phyloP scores from a whole-genome alignment of 2,329 filamentous ascomycete genomes.

The Stemphylium beticola region DNA sequence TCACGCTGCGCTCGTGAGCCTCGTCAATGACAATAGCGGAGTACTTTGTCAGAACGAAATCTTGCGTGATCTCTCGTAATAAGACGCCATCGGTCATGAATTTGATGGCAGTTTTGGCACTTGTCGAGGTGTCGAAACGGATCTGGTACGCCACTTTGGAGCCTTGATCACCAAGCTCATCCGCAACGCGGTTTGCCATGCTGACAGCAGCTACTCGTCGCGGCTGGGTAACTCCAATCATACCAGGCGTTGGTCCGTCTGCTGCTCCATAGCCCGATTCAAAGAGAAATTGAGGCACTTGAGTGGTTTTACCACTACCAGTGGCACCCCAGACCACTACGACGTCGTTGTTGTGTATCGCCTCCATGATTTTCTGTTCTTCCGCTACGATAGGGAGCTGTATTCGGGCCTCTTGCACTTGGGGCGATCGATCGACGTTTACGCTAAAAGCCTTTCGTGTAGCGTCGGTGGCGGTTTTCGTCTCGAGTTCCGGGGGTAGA shows the following conservation, averaged over 20 bases:
- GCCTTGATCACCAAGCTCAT: conserved; percentile 81
- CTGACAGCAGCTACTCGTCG: conserved; percentile 93
- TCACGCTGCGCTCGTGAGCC: conserved; percentile 95
- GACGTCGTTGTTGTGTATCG: conserved; percentile 87
- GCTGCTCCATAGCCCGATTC: conserved; percentile 89
- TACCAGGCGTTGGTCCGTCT: conserved; percentile 79
- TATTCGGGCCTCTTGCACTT: conserved; percentile 79
- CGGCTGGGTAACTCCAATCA: conserved; percentile 95
- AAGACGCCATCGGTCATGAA: conserved; percentile 99
- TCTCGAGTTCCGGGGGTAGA: conserved; percentile 69
- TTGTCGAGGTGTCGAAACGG: conserved; percentile 86
- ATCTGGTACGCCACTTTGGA: conserved; percentile 86
- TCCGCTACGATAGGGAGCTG: conserved; percentile 90
- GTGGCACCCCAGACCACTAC: conserved; percentile 94
- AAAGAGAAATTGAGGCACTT: conserved; percentile 94
- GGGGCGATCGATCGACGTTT: conserved; percentile 69
- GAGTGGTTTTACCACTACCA: conserved; percentile 96
- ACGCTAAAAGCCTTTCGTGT: conserved; percentile 79
- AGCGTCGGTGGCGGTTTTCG: conserved; percentile 60
- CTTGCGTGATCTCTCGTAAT: conserved; percentile 86
- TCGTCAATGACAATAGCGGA: conserved; percentile 95
- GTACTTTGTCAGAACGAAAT: conserved; percentile 87
- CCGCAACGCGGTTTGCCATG: conserved; percentile 89
- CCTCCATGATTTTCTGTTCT: conserved; percentile 98
- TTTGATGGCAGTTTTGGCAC: conserved; percentile 85